A percentile compares a stretch with the other conserved stretches of the same genome.
phyloP scores from a whole-genome alignment of 345 rosid genomes.

The Ceriops zippeliana region DNA sequence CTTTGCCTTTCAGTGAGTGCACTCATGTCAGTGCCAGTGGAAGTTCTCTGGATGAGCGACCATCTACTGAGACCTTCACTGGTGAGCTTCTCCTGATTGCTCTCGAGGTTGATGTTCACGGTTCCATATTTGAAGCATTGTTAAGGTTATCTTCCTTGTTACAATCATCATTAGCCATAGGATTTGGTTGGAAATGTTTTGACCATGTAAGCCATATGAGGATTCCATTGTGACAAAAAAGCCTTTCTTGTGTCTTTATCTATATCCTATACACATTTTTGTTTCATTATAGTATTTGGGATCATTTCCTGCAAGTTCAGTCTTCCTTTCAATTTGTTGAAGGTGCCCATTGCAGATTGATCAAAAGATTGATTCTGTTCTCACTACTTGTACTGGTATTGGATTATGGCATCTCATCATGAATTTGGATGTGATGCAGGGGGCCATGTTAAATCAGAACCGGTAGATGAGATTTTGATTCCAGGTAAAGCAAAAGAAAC shows the following conservation, averaged over 20 bases:
- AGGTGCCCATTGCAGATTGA: neutral
- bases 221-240: neutral
- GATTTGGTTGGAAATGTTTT: no score
- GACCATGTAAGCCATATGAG: no score
- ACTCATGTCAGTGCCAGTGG: slow-evolving; percentile 53
- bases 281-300: neutral
- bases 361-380: neutral
- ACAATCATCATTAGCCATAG: no score
- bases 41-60: slow-evolving; percentile 60
- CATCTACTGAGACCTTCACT: slow-evolving; percentile 29
- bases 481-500: slow-evolving; percentile 38
- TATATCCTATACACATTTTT: neutral
- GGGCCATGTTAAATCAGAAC: slow-evolving; percentile 41
- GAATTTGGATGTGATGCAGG: slow-evolving; percentile 32
- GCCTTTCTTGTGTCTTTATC: neutral
- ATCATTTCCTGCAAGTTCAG: neutral
- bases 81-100: slow-evolving; percentile 38
- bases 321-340: neutral
- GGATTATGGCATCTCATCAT: neutral
- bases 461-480: slow-evolving; percentile 32
- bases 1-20: slow-evolving; percentile 53
- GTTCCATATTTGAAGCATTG: slow-evolving; percentile 6
- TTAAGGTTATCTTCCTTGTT: neutral
- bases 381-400: slow-evolving; percentile 1
- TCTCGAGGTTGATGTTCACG: slow-evolving; percentile 9